Evolutionary conservation across 2,329 filamentous ascomycete species (phyloP), one percentile per base, ranked within the genome.

Genomic region (Aspergillus thermomutatus): DNA sequence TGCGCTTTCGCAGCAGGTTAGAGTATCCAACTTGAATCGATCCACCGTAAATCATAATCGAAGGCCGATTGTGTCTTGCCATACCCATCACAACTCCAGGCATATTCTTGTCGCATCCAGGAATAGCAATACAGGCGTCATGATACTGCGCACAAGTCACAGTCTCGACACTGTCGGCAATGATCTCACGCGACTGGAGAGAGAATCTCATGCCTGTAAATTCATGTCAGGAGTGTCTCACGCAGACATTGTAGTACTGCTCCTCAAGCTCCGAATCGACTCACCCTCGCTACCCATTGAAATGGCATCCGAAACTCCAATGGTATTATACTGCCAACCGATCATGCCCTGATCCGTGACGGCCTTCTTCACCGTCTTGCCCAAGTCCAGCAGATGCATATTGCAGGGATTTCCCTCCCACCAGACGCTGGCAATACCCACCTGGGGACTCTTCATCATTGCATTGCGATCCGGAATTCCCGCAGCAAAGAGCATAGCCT

Each of bases 391-490:
- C 62, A 97, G 87, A 88, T 79, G 68, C 71, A 78, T 75, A 53
- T 96, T 96, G 85, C 92, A 97, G 40, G 93, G 91, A 72, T 97
- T 97, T 27, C 93, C 93, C 76, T 97, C 92, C 92, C 92, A 97
- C 92, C 92, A 97, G 4, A 97, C 90, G 4, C 89, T 92, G 7
- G 92, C 89, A 69, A 97, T 86, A 56, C 93, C 93, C 26, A 97
- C 90, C 62, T 97, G 93, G 11, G 93, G 91, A 53, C 89, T 89
- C 56, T 83, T 93, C 77, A 93, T 92, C 90, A 97, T 96, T 68
- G 87, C 86, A 55, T 94, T 81, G 66, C 86, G 82, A 69, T 91
- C 85, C 1, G 92, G 90, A 34, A 97, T 89, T 25, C 93, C 93
- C 8, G 93, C 92, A 14, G 90, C 92, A 75, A 96, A 97, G 23